Base-by-base conservation (phyloP, 345 rosid genomes). In the Atalantia buxifolia region DNA sequence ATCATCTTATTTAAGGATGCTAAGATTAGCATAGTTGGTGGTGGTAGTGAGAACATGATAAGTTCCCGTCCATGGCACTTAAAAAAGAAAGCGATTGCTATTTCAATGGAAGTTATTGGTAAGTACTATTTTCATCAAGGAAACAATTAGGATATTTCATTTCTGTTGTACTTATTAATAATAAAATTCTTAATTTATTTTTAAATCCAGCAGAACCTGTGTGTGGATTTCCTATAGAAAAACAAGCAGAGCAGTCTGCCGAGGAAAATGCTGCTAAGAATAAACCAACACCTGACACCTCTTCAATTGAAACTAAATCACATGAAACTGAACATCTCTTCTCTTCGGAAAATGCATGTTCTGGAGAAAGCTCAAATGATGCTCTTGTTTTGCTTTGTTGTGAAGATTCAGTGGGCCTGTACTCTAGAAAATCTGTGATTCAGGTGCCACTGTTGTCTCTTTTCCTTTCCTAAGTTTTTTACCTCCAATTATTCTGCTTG, bases 31-130 rank as follows among this genome's bases (percentile, higher is more conserved):
- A 66, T 78, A 75, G 33, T 86, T 59, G 85, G 87, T 40, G 82
- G 77, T 61, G 45, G 76, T 66, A 78, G 74, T 63, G 90, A 89
- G 31, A 72, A 55, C 73, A 74, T 80, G 69, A 66, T 87, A 55
- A 57, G 77, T 74, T 85, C 89, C 24, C 81, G 56, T 74, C 80
- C 85, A 33, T 50, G 85, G 79, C 83, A 74, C 78, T 48, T 81
- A 61, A 83, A 80, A 76, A 81, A 76, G 50, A 86, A 87, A 35
- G 67, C 72, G 35, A 40, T 45, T 80, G 86, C 84, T 40, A 74
- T 86, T 55, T 86, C 88, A 68, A 81, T 86, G 78, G 77, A 86
- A 75, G 61, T 84, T n/a, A 68, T 86, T 83, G 92, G 92, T 69
- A 77, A 83, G 90, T 71, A 61, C 50, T 24, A 5, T 79, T 35